Evolutionary conservation across 2,329 filamentous ascomycete genomes (phyloP), one percentile per base, ranked within the genome.

Genomic region (Arthroderma uncinatum): DNA sequence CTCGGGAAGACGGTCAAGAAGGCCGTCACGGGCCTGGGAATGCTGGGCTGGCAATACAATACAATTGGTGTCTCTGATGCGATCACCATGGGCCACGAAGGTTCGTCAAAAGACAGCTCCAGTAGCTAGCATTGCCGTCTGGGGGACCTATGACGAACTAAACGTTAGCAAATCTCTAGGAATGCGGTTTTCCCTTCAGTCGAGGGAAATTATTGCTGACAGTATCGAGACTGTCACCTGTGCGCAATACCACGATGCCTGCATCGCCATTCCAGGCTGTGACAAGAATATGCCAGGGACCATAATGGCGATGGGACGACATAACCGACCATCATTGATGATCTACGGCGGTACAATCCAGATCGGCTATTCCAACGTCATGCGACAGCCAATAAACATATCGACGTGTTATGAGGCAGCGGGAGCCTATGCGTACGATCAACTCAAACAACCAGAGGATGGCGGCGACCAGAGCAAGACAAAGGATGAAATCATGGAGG

Each of bases 231-330:
- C 88, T 1, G 87, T 95, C 39, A 96, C 90, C 1, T 92, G 86
- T 69, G 92, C 88, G 4, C 91, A 96, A 70, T 86, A 87, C 64
- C 89, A 96, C 71, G 92, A 96, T 69, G 92, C 90, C 58, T 94
- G 91, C 71, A 91, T 96, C 69, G 84, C 88, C 30, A 92, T 96
- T 64, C 90, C 92, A 0, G 91, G 91, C 9, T 96, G 91, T 70
- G 91, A 96, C 76, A 96, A 96, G 81, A 96, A 96, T 71, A 96
- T 96, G 92, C 91, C 91, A 0, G 91, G 91, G 62, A 86, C 88
- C 14, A 78, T 93, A 61, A 95, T 95, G 85, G 90, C 87, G 0
- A 90, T 93, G 67, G 89, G 88, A 12, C 82, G 92, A 58, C 89
- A 94, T 73, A 96, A 96, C 73, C 82, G 92, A 8, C 92, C 92